These are phyloP conservation scores for Sphagnurus paluster DNA, from an alignment of 1,284 basidiomycete genomes.

Conservation along the genomic window DNA sequence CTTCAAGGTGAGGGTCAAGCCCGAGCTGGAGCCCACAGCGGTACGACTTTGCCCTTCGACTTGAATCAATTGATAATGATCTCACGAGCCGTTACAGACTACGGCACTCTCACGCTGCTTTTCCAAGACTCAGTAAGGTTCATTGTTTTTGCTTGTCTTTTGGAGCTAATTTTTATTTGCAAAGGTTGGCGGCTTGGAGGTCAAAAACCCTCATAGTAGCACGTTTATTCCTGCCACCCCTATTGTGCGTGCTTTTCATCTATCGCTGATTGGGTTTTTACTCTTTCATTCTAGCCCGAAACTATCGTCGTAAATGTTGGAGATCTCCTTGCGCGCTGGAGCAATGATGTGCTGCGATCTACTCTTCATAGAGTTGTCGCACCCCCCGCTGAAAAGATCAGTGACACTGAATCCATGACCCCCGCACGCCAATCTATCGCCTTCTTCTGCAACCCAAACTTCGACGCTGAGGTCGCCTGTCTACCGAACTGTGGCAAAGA, in stretches of 20 bases:
- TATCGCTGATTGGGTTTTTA: slow-evolving; percentile 4
- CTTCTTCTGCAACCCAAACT: slow-evolving; percentile 87
- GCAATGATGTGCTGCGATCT: slow-evolving; percentile 77
- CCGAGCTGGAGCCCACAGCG: slow-evolving; percentile 80
- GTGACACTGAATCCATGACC: slow-evolving; percentile 51
- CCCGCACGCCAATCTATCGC: slow-evolving; percentile 79
- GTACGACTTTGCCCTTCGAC: slow-evolving; percentile 30
- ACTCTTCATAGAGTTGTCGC: slow-evolving; percentile 84
- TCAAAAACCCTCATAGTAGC: slow-evolving; percentile 75
- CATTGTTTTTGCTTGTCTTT: slow-evolving; percentile 2
- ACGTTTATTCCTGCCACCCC: slow-evolving; percentile 73
- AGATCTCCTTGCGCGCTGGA: slow-evolving; percentile 83
- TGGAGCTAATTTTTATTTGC: slow-evolving; percentile 7
- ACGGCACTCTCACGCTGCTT: slow-evolving; percentile 81
- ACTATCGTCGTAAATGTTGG: slow-evolving; percentile 86
- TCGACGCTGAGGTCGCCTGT: slow-evolving; percentile 65
- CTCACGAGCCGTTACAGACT: slow-evolving; percentile 53
- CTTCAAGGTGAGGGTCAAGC: slow-evolving; percentile 67
- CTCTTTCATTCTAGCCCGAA: slow-evolving; percentile 49
- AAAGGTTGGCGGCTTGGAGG: slow-evolving; percentile 85
- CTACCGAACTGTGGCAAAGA: slow-evolving; percentile 69
- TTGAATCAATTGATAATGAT: not conserved
- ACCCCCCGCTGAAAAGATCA: slow-evolving; percentile 54
- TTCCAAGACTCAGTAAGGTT: slow-evolving; percentile 72
- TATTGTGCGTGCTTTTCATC: slow-evolving; percentile 50